Base-by-base conservation (phyloP, 2,329 filamentous ascomycete species). In the Orbilia quercus region DNA sequence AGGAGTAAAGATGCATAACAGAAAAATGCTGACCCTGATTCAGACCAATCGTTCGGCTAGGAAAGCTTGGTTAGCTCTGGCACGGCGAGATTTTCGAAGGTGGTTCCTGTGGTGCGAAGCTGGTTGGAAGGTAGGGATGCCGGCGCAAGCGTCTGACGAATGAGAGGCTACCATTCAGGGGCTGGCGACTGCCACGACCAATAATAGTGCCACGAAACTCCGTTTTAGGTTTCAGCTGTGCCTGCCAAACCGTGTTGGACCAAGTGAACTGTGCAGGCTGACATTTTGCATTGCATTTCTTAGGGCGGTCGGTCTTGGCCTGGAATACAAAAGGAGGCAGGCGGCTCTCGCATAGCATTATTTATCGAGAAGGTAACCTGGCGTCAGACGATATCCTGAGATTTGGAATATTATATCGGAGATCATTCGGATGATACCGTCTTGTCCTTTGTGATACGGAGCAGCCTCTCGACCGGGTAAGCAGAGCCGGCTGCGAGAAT, bases 11-110 rank as follows among this genome's bases (percentile, higher is more conserved):
- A 50, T 59, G 51, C 34, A 72, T 50, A 40, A 25, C 53, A 55
- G 50, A 55, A 48, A 48, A 48, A 36, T 31, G 40, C 54, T 66
- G 55, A 73, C 69, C 69, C 60, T 73, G 69, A 73, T 73, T 58
- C 69, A 73, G 11, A 40, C 36, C 36, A 40, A 40, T 40, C 5
- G 4, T 40, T 54, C 40, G 47, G 44, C 40, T 23, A 16, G 54
- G 22, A 73, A 58, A 58, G 69, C 59, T 73, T 51, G 60, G 60
- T 47, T 48, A 36, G 23, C 42, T 34, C 38, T 34, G 31, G 2
- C 51, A 22, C 31, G 47, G 65, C 20, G 38, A 71, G 47, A 67
- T 44, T 45, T 44, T 12, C 16, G 20, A 28, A 22, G 18, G 42
- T 44, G 44, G 53, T 44, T 50, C 42, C 48, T 70, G 48, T n/a